Conservation (phyloP, 2,329 filamentous ascomycete species). For the Penicillium olsonii region DNA sequence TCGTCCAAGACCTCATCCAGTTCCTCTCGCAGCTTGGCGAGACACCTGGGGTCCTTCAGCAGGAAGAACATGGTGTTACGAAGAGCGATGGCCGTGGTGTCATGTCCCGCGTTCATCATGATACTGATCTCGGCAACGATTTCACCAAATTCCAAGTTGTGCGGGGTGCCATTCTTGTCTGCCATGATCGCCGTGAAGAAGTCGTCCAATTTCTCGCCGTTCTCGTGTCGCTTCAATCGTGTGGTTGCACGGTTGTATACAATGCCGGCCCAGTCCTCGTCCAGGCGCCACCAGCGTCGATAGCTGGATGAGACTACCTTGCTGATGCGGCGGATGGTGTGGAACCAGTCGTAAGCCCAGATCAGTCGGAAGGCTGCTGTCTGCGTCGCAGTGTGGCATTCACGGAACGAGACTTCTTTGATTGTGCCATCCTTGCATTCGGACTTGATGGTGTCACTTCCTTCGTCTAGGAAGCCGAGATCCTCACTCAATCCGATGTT, state of each 20-base stretch:
- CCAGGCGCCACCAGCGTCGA: slow-evolving; percentile 18
- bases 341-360: slow-evolving; percentile 26
- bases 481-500: slow-evolving; percentile 42
- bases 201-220: slow-evolving; percentile 57
- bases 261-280: slow-evolving; percentile 22
- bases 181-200: slow-evolving; percentile 59
- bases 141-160: slow-evolving; percentile 57
- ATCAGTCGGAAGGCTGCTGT: slow-evolving; percentile 20
- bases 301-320: slow-evolving; percentile 22
- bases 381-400: slow-evolving; percentile 17
- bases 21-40: neutral
- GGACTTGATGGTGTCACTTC: slow-evolving; percentile 30
- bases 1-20: slow-evolving; percentile 39
- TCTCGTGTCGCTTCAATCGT: slow-evolving; percentile 22
- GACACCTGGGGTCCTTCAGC: slow-evolving; percentile 46
- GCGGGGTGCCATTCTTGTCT: slow-evolving; percentile 41
- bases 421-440: slow-evolving; percentile 23
- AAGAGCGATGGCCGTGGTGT: slow-evolving; percentile 55
- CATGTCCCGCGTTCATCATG: slow-evolving; percentile 50
- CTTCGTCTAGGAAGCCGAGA: slow-evolving; percentile 40
- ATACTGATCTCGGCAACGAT: slow-evolving; percentile 54
- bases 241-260: slow-evolving; percentile 22
- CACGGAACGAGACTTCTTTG: slow-evolving; percentile 21
- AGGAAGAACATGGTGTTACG: slow-evolving; percentile 54
- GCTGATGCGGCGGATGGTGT: slow-evolving; percentile 15